A percentile compares a stretch with the other conserved stretches of the same genome.
Conservation (phyloP, 1,284 basidiomycete species). For the Inonotus hispidus region DNA sequence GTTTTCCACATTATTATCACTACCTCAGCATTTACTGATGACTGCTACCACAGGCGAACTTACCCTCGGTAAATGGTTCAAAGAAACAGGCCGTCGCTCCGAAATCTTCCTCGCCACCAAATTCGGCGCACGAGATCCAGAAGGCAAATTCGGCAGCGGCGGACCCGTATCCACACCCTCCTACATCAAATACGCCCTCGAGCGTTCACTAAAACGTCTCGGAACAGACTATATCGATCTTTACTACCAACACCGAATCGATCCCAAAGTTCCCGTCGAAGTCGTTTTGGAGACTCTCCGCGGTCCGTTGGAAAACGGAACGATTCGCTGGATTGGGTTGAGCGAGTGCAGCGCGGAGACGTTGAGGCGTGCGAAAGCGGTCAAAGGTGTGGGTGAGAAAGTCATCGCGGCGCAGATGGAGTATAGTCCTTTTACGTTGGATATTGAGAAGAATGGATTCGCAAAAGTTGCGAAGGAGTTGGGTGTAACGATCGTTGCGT, state of each 20-base stretch:
- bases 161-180: constrained; percentile 22
- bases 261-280: constrained; percentile 31
- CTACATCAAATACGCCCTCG: constrained; percentile 22
- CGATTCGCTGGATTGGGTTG: constrained; percentile 30
- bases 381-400: constrained; percentile 19
- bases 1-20: background rate
- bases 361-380: constrained; percentile 30
- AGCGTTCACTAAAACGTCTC: constrained; percentile 24
- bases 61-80: constrained; percentile 18
- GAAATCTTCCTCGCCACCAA: constrained; percentile 30
- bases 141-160: background rate
- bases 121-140: constrained; percentile 19
- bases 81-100: constrained; percentile 20
- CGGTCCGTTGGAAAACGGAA: constrained; percentile 29
- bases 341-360: constrained; percentile 35
- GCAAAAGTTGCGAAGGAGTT: constrained; percentile 29
- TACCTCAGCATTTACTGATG: background rate
- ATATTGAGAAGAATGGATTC: constrained; percentile 26
- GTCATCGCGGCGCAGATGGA: constrained; percentile 7
- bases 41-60: constrained; percentile 4
- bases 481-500: constrained; percentile 35
- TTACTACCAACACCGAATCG: constrained; percentile 29
- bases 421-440: background rate
- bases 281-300: constrained; percentile 29
- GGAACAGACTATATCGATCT: constrained; percentile 27